Conservation (phyloP, 176 grass and related monocot genomes). For the Stipa capillata region DNA sequence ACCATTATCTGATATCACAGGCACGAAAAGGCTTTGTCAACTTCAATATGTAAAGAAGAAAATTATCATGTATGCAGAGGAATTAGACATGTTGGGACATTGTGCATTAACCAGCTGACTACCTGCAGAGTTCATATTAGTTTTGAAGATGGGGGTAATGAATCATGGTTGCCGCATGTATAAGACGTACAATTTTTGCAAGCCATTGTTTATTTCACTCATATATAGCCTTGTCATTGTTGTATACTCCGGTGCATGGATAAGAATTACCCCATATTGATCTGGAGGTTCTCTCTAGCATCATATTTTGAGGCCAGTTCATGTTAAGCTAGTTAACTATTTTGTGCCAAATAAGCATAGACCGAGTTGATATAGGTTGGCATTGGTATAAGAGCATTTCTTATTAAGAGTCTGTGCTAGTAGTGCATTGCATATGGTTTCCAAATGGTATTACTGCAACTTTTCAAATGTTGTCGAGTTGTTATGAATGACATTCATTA, state of each 20-base stretch:
- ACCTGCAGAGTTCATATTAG: neutral
- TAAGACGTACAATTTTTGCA: neutral
- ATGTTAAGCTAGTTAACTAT: neutral
- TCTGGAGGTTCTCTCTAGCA: neutral
- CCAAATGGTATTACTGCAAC: neutral
- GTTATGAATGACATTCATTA: neutral
- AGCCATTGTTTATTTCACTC: neutral
- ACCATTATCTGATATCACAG: neutral
- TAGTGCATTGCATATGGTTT: neutral
- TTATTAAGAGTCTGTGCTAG: neutral
- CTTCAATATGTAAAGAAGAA: neutral
- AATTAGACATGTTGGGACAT: neutral
- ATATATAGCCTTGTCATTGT: slow-evolving; percentile 1
- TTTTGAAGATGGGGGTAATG: neutral
- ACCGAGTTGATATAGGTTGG: neutral
- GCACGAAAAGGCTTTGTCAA: neutral
- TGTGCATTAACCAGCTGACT: neutral
- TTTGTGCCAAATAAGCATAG: neutral
- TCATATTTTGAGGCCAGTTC: neutral
- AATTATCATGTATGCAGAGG: neutral
- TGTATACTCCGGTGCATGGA: neutral
- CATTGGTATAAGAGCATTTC: neutral
- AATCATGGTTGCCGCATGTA: neutral
- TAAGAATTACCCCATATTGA: neutral
- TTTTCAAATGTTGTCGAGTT: neutral